A percentile compares a stretch with the other conserved stretches of the same genome.
Evolutionary conservation across 805 yeast species (phyloP).

Genomic region (Starmerella stellata): DNA sequence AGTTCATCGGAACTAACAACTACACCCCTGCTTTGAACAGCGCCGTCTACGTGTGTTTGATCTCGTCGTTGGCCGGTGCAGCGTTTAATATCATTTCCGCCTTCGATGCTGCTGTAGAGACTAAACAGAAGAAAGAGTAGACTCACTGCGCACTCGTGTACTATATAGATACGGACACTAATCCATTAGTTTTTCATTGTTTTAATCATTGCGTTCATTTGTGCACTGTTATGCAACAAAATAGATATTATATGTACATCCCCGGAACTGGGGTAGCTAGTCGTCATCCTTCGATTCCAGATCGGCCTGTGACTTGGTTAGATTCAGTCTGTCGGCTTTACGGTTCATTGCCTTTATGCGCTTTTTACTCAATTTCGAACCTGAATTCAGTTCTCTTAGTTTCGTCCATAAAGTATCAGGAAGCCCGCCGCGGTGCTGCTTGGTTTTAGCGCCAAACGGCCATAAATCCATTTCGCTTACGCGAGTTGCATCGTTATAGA

Average conservation of each 20-base stretch:
- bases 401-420: neutral
- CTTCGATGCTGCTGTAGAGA: constrained; percentile 13
- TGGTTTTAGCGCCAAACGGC: constrained; percentile 52
- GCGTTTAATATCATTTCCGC: constrained; percentile 17
- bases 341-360: neutral
- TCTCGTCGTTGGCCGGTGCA: constrained; percentile 15
- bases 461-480: constrained; percentile 71
- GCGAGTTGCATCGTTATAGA: constrained; percentile 81
- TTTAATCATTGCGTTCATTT: no score
- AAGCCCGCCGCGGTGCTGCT: constrained; percentile 22
- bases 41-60: constrained; percentile 11
- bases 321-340: neutral
- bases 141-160: neutral
- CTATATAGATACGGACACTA: no score
- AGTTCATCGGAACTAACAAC: constrained; percentile 9
- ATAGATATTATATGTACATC: no score
- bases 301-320: no score
- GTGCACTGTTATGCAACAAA: no score
- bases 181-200: no score
- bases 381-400: neutral
- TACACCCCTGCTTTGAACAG: constrained; percentile 4
- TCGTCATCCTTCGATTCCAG: no score
- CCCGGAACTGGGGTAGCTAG: no score
- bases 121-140: constrained; percentile 2
- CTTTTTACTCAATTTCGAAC: neutral